Conservation (phyloP, 495 filamentous ascomycete species). For the Penicillium riverlandense region DNA sequence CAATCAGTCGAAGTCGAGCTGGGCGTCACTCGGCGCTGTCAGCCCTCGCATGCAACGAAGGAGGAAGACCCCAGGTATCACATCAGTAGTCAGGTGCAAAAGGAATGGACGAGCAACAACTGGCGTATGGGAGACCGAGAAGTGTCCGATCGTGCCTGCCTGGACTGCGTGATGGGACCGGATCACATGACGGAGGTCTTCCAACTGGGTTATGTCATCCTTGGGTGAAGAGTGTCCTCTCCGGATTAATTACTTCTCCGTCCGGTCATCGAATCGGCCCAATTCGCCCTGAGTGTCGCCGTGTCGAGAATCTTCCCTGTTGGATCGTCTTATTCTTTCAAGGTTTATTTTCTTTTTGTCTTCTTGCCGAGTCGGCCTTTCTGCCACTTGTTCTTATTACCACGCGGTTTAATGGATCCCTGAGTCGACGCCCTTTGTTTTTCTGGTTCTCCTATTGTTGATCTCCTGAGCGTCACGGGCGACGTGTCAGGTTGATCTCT, state of each 20-base stretch:
- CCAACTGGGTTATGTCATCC: not conserved
- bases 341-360: slow-evolving; percentile 6
- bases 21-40: slow-evolving; percentile 1
- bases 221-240: not conserved
- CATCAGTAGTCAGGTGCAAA: no score
- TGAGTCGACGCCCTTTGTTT: slow-evolving; percentile 5
- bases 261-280: slow-evolving; percentile 1
- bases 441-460: slow-evolving; percentile 16
- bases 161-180: not conserved
- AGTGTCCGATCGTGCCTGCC: not conserved
- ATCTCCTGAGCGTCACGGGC: slow-evolving; percentile 19
- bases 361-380: not conserved
- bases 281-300: slow-evolving; percentile 9
- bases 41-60: slow-evolving; percentile 7
- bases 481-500: slow-evolving; percentile 25
- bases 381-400: slow-evolving; percentile 1
- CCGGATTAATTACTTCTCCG: no score
- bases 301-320: slow-evolving; percentile 3
- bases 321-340: slow-evolving; percentile 4
- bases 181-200: not conserved
- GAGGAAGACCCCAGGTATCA: slow-evolving; percentile 13
- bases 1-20: slow-evolving; percentile 3
- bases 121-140: not conserved
- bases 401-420: slow-evolving; percentile 13
- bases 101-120: not conserved